Percentiles rank a stretch among this genome's conserved stretches.
Evolutionary conservation across 2,329 filamentous ascomycete genomes (phyloP).

Genomic region (Colletotrichum incanum): DNA sequence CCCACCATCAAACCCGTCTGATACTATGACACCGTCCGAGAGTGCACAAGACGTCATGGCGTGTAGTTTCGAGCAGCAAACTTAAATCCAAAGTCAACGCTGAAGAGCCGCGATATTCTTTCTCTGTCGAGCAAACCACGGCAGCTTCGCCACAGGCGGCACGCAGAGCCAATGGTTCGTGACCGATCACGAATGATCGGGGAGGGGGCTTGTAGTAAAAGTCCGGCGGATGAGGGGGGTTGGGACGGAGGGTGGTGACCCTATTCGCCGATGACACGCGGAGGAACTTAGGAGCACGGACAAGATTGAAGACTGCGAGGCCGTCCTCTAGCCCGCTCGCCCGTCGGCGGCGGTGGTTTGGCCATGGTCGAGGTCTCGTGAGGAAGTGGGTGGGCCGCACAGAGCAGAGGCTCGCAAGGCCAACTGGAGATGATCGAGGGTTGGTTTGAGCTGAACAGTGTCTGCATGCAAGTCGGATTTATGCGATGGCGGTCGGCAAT

Average conservation of each 20-base stretch:
- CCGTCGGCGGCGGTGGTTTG: constrained; percentile 3
- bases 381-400: constrained; percentile 15
- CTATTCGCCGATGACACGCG: constrained; percentile 25
- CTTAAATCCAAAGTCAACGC: constrained; percentile 10
- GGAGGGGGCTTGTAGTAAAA: constrained; percentile 13
- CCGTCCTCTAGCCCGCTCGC: constrained; percentile 26
- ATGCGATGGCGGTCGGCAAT: constrained; percentile 25
- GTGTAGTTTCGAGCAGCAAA: constrained; percentile 37
- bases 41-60: constrained; percentile 32
- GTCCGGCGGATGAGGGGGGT: constrained; percentile 9
- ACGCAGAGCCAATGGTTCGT: constrained; percentile 25
- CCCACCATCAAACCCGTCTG: constrained; percentile 40
- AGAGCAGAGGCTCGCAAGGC: constrained; percentile 35
- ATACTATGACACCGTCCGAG: constrained; percentile 38
- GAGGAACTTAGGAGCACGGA: constrained; percentile 28
- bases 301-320: constrained; percentile 17
- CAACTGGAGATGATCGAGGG: constrained; percentile 4
- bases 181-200: constrained; percentile 27
- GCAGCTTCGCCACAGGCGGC: constrained; percentile 23
- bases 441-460: constrained; percentile 12
- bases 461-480: constrained; percentile 7
- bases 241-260: constrained; percentile 8
- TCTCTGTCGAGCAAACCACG: constrained; percentile 1
- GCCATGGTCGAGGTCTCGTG: constrained; percentile 6
- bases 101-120: constrained; percentile 13